Percentiles rank a stretch among this genome's conserved stretches.
Conservation (phyloP, 2,329 filamentous ascomycete genomes). For the Fusarium robinianum region DNA sequence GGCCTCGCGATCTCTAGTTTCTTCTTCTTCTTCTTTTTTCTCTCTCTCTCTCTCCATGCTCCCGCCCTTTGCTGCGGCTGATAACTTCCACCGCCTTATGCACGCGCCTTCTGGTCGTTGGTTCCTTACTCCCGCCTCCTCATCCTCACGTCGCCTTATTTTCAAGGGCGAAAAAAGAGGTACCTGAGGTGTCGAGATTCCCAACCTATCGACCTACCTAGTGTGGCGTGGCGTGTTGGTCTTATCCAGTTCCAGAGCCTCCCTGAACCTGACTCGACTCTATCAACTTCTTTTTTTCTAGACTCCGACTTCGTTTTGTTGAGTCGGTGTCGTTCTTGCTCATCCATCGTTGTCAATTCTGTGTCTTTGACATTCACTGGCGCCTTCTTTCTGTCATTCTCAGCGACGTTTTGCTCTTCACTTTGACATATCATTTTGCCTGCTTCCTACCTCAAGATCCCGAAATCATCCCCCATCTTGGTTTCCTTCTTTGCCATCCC, state of each 20-base stretch:
- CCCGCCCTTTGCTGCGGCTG: not conserved
- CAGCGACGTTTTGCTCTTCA: too few relatives aligned
- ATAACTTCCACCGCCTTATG: too few relatives aligned
- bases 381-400: constrained; percentile 8
- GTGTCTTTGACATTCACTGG: not conserved
- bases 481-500: constrained; percentile 12
- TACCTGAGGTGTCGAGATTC: constrained; percentile 30
- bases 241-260: too few relatives aligned
- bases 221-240: constrained; percentile 9
- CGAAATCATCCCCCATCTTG: constrained; percentile 3
- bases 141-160: constrained; percentile 14
- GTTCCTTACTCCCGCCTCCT: constrained; percentile 3
- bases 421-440: too few relatives aligned
- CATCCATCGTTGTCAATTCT: not conserved
- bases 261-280: constrained; percentile 15
- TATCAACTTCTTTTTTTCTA: constrained; percentile 10
- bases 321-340: constrained; percentile 1
- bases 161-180: constrained; percentile 3
- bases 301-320: too few relatives aligned
- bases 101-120: not conserved
- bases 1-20: constrained; percentile 8
- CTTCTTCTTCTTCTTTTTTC: not conserved
- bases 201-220: too few relatives aligned
- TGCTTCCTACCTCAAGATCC: too few relatives aligned
- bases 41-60: not conserved